Evolutionary conservation across 352 stramenopile species (phyloP).

Genomic region (Ophiocytium majus): DNA sequence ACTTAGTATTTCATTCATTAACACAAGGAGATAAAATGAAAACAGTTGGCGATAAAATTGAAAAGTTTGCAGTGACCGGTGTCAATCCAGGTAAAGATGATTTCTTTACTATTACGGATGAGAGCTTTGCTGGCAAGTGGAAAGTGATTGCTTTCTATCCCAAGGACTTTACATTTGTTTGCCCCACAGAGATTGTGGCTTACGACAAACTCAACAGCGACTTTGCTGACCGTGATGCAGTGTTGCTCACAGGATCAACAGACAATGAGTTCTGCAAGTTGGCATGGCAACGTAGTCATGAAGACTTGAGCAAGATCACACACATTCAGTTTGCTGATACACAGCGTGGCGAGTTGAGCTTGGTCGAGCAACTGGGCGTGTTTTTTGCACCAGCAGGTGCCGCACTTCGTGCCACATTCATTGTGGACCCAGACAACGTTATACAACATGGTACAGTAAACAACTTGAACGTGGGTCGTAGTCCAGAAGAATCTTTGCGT

Average conservation of each 20-base stretch:
- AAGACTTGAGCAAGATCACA: neutral
- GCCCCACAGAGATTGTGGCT: neutral
- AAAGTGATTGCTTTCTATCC: neutral
- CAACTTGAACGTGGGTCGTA: neutral
- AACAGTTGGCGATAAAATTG: too few species aligned
- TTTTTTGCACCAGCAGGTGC: neutral
- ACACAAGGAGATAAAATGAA: too few species aligned
- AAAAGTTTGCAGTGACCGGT: too few species aligned
- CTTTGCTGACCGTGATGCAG: too few species aligned
- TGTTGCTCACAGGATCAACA: too few species aligned
- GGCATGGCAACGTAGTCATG: neutral
- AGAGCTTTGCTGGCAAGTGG: too few species aligned
- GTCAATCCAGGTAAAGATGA: too few species aligned
- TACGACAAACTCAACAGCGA: too few species aligned
- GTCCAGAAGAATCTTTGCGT: neutral
- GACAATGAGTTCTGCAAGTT: neutral
- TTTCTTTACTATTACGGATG: too few species aligned
- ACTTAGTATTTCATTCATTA: too few species aligned
- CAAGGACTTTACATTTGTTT: constrained; percentile 11
- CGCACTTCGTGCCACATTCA: neutral
- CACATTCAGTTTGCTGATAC: neutral
- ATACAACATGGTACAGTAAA: neutral
- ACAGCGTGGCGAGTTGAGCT: neutral
- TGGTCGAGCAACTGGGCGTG: neutral
- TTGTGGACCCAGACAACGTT: neutral